phyloP scores from a whole-genome alignment of 148 eudicot genomes.

The Camellia japonica region DNA sequence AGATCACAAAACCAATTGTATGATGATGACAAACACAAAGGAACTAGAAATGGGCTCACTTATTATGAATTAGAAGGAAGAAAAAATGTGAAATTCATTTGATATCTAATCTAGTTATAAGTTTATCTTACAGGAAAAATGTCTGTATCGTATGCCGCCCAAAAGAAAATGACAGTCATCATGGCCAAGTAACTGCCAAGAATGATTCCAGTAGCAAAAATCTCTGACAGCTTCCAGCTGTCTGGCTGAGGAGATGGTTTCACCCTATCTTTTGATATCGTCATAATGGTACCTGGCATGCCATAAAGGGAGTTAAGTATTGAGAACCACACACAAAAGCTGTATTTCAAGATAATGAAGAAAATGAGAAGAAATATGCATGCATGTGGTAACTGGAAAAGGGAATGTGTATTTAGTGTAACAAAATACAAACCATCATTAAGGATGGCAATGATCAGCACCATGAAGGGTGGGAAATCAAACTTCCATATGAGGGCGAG shows the following conservation, averaged over 20 bases:
- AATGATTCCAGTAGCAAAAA: conserved; percentile 50
- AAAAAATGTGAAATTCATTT: not conserved
- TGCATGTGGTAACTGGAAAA: not conserved
- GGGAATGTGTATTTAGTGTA: not conserved
- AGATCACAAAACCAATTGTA: not conserved
- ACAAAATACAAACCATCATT: conserved; percentile 36
- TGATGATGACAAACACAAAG: not conserved
- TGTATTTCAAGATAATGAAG: not conserved
- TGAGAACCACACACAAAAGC: not conserved
- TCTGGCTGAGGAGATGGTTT: conserved; percentile 52
- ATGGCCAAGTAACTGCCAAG: conserved; percentile 47
- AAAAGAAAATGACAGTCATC: conserved; percentile 47
- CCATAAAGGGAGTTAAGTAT: not conserved
- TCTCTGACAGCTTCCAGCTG: conserved; percentile 50
- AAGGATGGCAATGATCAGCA: conserved; percentile 53
- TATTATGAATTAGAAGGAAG: not conserved
- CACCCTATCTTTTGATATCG: conserved; percentile 54
- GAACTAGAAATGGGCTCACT: not conserved
- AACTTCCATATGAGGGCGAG: conserved; percentile 53
- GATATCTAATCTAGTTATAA: not conserved
- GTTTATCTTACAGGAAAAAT: conserved; percentile 33
- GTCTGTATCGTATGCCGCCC: conserved; percentile 30
- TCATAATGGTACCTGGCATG: conserved; percentile 48
- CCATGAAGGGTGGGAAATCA: conserved; percentile 62
- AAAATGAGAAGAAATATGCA: not conserved